Base-by-base conservation (phyloP, 1,284 basidiomycete species). In the Pascua guehoae region DNA sequence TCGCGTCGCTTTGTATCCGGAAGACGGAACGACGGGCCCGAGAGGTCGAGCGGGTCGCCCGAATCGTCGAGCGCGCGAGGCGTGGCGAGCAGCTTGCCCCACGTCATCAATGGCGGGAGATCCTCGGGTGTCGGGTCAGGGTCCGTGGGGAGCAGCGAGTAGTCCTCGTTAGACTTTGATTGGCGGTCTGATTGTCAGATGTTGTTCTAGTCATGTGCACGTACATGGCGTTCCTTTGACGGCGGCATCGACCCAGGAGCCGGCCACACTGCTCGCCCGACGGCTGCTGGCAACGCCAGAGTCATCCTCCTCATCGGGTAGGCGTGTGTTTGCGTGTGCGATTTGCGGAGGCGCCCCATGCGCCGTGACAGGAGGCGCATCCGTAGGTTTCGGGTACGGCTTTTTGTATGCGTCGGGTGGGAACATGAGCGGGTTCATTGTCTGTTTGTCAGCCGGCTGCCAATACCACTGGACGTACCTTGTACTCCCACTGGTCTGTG, bases 41-140 rank as follows among this genome's bases (percentile, higher is more conserved):
- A 76, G 7, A 60, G 53, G 42, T 75, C 74, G 3, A 72, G 60
- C 52, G 86, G 83, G 53, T 86, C 86, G 12, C 60, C 63, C 0
- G 82, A 78, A 54, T 83, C 82, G 32, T 87, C 87, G 40, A 94
- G 82, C 11, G 92, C 82, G 47, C 91, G 85, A 9, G 60, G 92
- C 12, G 92, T 95, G 12, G 88, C 86, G 59, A 86, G 85, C 12
- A 95, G 81, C 17, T 89, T 91, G 8, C 92, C 92, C 89, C 89
- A 91, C 10, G 92, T 96, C 87, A 95, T 90, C 17, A 96, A 83
- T 64, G 93, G 86, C 61, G 91, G 90, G 38, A 95, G 82, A 62
- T 90, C 82, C 5, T 87, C 83, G 0, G 91, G 87, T 8, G 88
- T 88, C 2, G 89, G 60, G 17, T 62, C 60, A 4, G 56, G 44